phyloP scores from a whole-genome alignment of 768 basidiomycete genomes.

The Podaxis carcinomalis region DNA sequence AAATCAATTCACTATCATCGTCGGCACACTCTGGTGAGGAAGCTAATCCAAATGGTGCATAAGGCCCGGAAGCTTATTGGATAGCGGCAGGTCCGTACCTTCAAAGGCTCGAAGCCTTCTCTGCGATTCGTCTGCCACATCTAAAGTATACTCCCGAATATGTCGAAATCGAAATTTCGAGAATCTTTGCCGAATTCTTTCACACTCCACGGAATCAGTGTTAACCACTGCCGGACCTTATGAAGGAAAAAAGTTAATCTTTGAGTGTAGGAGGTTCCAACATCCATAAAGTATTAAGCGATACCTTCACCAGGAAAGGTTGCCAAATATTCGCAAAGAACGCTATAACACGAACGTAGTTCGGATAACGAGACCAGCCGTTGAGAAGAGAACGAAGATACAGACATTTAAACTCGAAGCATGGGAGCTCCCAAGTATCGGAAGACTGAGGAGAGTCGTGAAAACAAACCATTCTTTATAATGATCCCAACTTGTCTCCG shows the following conservation, averaged over 20 bases:
- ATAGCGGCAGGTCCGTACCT: neutral
- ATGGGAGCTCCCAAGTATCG: neutral
- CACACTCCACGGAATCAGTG: neutral
- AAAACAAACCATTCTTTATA: no score
- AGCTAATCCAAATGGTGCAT: neutral
- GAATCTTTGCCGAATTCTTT: neutral
- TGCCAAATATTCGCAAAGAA: constrained; percentile 3
- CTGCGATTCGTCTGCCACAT: neutral
- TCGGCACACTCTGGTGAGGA: neutral
- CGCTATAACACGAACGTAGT: neutral
- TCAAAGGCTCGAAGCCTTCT: neutral
- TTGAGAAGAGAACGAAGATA: neutral
- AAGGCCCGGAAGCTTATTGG: neutral
- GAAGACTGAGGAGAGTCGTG: neutral
- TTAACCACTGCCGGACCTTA: neutral
- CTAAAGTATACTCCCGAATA: constrained; percentile 1
- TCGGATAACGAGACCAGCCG: constrained; percentile 1
- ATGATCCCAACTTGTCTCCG: neutral
- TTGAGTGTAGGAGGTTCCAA: no score
- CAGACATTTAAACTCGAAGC: neutral
- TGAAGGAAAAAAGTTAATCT: neutral
- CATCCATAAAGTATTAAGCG: neutral
- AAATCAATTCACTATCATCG: neutral
- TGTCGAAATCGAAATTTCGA: neutral
- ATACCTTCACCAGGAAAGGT: constrained; percentile 5